These are phyloP conservation scores for Trametes gibbosa DNA, from an alignment of 768 basidiomycete species.

Conservation along the genomic window DNA sequence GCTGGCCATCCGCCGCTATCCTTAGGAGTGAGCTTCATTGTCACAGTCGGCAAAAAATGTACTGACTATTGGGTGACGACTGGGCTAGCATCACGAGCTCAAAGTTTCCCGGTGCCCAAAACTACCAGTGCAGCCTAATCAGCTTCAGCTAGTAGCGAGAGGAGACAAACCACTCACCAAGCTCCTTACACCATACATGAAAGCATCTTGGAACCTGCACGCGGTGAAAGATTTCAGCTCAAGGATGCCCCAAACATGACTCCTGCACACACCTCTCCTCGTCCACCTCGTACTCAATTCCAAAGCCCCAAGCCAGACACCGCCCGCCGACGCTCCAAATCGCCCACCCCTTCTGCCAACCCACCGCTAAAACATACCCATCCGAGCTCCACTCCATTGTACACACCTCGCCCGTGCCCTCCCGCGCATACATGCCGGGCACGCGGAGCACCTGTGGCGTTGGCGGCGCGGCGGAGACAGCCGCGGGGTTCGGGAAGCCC, in stretches of 20 bases:
- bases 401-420: slow-evolving; percentile 56
- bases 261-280: slow-evolving; percentile 40
- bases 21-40: slow-evolving; percentile 7
- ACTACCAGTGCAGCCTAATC: slow-evolving; percentile 46
- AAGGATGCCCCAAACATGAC: neutral
- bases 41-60: neutral
- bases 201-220: slow-evolving; percentile 68
- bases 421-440: slow-evolving; percentile 57
- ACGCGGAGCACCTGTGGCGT: slow-evolving; percentile 59
- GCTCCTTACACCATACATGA: slow-evolving; percentile 76
- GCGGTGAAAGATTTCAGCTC: neutral
- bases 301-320: slow-evolving; percentile 77
- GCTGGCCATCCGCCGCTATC: slow-evolving; percentile 60
- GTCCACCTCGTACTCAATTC: slow-evolving; percentile 61
- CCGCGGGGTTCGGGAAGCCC: slow-evolving; percentile 49
- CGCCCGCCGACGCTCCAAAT: slow-evolving; percentile 88
- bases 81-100: slow-evolving; percentile 78
- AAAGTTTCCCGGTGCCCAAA: slow-evolving; percentile 92
- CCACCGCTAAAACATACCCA: slow-evolving; percentile 91
- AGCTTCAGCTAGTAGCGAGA: neutral
- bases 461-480: slow-evolving; percentile 53
- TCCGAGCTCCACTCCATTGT: slow-evolving; percentile 92
- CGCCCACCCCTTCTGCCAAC: slow-evolving; percentile 88
- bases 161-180: slow-evolving; percentile 49
- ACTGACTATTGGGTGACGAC: slow-evolving; percentile 49